These are phyloP conservation scores for Eucalyptus fibrosa DNA, from an alignment of 345 rosid species.

Conservation along the genomic window DNA sequence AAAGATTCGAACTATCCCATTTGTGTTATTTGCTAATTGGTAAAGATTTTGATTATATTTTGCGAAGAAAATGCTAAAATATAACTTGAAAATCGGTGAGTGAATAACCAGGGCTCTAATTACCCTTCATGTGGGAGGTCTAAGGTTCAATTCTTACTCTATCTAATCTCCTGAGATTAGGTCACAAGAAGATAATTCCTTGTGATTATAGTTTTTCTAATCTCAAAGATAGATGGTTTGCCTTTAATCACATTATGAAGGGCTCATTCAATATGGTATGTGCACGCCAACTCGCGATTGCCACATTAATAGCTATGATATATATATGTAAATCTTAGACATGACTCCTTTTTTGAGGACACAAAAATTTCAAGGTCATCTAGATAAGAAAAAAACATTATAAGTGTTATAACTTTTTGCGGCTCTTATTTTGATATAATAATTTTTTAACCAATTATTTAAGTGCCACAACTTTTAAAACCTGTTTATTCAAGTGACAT, in stretches of 20 bases:
- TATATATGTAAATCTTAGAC: background rate
- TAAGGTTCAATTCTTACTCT: background rate
- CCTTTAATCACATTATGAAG: background rate
- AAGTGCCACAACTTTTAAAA: background rate
- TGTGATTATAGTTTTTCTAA: background rate
- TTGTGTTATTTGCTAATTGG: background rate
- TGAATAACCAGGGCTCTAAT: background rate
- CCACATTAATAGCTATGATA: background rate
- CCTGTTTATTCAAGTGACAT: background rate
- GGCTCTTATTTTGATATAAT: rapidly evolving
- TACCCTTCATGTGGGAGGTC: background rate
- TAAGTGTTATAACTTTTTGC: background rate
- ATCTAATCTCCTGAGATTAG: background rate
- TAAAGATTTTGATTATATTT: background rate
- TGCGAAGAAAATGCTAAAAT: background rate
- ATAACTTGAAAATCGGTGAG: background rate
- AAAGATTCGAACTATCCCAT: background rate
- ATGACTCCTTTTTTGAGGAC: background rate
- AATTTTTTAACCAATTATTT: background rate
- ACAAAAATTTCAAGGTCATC: background rate
- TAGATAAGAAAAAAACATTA: background rate
- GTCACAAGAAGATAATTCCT: background rate
- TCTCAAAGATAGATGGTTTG: background rate
- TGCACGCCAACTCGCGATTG: background rate
- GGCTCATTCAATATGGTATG: background rate